These are phyloP conservation scores for Lachancea fermentati DNA, from an alignment of 805 yeast species.

Conservation along the genomic window DNA sequence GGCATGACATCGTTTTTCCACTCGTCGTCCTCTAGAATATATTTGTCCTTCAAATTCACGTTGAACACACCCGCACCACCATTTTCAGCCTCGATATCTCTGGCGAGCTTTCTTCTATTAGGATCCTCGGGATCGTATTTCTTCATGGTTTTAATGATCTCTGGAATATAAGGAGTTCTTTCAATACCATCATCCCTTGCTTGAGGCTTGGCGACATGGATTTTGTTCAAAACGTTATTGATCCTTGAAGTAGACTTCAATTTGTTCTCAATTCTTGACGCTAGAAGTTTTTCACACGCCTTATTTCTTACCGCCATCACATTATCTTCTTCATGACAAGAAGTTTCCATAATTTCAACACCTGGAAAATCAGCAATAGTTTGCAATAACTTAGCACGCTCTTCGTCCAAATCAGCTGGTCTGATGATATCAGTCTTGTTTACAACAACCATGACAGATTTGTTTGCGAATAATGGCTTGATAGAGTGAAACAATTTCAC, in stretches of 20 bases:
- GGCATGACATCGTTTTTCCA: slow-evolving; percentile 99
- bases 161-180: slow-evolving; percentile 81
- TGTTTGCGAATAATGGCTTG: slow-evolving; percentile 95
- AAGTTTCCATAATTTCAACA: slow-evolving; percentile 87
- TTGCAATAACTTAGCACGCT: slow-evolving; percentile 64
- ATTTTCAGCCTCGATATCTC: slow-evolving; percentile 87
- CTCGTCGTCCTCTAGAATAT: slow-evolving; percentile 87
- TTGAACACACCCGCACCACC: slow-evolving; percentile 99
- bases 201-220: slow-evolving; percentile 88
- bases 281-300: slow-evolving; percentile 94
- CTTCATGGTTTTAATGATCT: slow-evolving; percentile 50
- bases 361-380: slow-evolving; percentile 63
- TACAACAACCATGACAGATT: slow-evolving; percentile 90
- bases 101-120: slow-evolving; percentile 70
- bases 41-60: slow-evolving; percentile 87
- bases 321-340: slow-evolving; percentile 91
- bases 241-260: slow-evolving; percentile 89
- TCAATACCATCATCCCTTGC: slow-evolving; percentile 73
- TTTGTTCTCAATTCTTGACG: slow-evolving; percentile 95
- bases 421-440: slow-evolving; percentile 90
- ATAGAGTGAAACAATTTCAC: slow-evolving; percentile 94
- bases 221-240: slow-evolving; percentile 83
- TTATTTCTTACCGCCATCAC: slow-evolving; percentile 93
- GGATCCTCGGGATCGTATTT: slow-evolving; percentile 80
- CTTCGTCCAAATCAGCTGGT: slow-evolving; percentile 76